phyloP scores from a whole-genome alignment of 306 rosid genomes.

The Lathyrus tuberosus region DNA sequence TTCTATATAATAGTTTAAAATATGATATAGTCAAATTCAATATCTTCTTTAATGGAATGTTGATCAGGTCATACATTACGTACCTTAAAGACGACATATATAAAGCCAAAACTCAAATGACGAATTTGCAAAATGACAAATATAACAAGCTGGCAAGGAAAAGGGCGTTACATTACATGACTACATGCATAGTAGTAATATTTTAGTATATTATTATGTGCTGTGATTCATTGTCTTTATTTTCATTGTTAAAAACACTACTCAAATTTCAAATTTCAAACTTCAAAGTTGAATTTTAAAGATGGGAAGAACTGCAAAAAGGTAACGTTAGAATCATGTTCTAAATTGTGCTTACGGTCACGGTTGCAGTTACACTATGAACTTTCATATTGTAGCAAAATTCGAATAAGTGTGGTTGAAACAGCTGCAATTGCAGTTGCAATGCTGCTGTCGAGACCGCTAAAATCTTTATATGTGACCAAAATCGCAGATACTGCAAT shows the following conservation, averaged over 20 bases:
- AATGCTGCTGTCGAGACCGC: no score
- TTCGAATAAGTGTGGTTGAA: neutral
- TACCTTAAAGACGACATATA: neutral
- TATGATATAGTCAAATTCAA: neutral
- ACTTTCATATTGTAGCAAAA: no score
- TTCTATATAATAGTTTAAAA: neutral
- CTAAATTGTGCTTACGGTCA: neutral
- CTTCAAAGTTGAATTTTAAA: neutral
- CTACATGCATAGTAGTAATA: neutral
- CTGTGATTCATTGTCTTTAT: neutral
- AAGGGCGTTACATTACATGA: neutral
- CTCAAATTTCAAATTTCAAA: neutral
- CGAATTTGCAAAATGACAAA: neutral
- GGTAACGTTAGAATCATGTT: neutral
- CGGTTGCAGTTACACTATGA: no score
- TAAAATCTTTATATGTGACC: no score
- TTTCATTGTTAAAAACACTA: neutral
- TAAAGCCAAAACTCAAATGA: neutral
- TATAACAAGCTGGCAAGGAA: neutral
- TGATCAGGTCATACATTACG: neutral
- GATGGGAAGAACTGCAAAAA: conserved; percentile 1
- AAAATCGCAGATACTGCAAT: neutral
- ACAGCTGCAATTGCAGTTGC: neutral
- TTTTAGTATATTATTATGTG: neutral
- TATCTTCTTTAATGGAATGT: neutral